A percentile compares a stretch with the other conserved stretches of the same genome.
These are phyloP conservation scores for Phycomyces nitens DNA, from an alignment of 192 early-diverging fungal genomes.

Conservation along the genomic window DNA sequence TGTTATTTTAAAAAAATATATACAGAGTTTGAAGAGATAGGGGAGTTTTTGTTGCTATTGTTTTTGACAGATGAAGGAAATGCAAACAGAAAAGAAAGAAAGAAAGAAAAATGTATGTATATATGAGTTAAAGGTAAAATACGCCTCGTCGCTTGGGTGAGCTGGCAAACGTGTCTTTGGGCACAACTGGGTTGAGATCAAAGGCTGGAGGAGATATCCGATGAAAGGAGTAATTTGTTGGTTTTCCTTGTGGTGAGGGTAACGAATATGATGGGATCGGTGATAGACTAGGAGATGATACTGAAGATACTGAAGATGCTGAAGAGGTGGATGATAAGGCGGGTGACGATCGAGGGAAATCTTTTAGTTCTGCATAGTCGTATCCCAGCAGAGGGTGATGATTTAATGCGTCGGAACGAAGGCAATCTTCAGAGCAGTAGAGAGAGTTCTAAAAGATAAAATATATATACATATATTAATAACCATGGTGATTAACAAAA, in stretches of 20 bases:
- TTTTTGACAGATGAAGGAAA: too few species aligned
- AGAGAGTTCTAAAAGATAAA: slow-evolving; percentile 25
- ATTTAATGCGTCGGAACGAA: slow-evolving; percentile 26
- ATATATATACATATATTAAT: too few species aligned
- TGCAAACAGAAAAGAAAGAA: too few species aligned
- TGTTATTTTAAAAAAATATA: too few species aligned
- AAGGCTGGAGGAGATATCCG: slow-evolving; percentile 3
- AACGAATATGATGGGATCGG: slow-evolving; percentile 17
- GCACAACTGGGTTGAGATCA: not conserved
- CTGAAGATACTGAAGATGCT: not conserved
- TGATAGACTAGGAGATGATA: slow-evolving; percentile 4
- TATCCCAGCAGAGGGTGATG: slow-evolving; percentile 37
- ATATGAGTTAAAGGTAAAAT: too few species aligned
- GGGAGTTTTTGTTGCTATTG: too few species aligned
- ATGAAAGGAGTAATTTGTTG: too few species aligned
- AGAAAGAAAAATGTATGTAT: too few species aligned
- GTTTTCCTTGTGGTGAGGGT: too few species aligned
- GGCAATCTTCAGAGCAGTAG: slow-evolving; percentile 33
- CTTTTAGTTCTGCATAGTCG: slow-evolving; percentile 32
- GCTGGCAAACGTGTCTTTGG: too few species aligned
- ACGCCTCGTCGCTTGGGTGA: too few species aligned
- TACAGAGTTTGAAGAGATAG: too few species aligned
- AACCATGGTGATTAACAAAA: not conserved
- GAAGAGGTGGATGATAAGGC: slow-evolving; percentile 11
- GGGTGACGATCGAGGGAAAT: slow-evolving; percentile 31